These are phyloP conservation scores for Tolypocladium cylindrosporum DNA, from an alignment of 2,329 filamentous ascomycete genomes.

Conservation along the genomic window DNA sequence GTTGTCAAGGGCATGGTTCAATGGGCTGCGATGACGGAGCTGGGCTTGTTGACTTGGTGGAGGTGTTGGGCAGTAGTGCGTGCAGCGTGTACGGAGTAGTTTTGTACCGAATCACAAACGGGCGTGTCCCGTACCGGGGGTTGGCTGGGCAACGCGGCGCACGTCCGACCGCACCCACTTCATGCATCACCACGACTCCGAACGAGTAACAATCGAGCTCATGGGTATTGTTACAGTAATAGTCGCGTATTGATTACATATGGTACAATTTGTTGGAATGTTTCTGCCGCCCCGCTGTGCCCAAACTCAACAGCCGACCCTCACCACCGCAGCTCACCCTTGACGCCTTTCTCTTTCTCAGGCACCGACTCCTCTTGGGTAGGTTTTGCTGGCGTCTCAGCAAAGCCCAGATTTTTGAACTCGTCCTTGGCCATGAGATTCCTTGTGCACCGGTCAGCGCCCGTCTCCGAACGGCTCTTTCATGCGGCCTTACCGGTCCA, in stretches of 20 bases:
- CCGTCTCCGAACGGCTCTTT: not conserved
- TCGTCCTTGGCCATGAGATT: conserved; percentile 96
- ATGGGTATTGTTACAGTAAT: not conserved
- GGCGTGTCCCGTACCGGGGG: conserved; percentile 1
- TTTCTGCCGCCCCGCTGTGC: not conserved
- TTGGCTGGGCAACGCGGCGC: conserved; percentile 13
- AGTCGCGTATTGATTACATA: not conserved
- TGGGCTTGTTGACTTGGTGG: conserved; percentile 1
- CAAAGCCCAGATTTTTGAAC: conserved; percentile 85
- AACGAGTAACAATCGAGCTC: not conserved
- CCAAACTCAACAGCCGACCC: not conserved
- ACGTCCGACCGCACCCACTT: not conserved
- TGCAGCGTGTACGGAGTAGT: conserved; percentile 3
- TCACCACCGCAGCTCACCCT: conserved; percentile 27
- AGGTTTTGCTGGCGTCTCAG: conserved; percentile 8
- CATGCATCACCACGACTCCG: not conserved
- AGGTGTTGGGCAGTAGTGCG: conserved; percentile 2
- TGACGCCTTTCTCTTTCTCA: conserved; percentile 24
- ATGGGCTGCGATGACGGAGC: not conserved
- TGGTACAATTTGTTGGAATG: not conserved
- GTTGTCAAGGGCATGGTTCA: not conserved
- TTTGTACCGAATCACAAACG: conserved; percentile 7
- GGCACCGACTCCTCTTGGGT: conserved; percentile 13
- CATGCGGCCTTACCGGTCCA: conserved; percentile 67
- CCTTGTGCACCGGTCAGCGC: conserved; percentile 29